Evolutionary conservation across 352 stramenopile genomes (phyloP), one percentile per base, ranked within the genome.

Genomic region (Phytophthora pseudosyringae): DNA sequence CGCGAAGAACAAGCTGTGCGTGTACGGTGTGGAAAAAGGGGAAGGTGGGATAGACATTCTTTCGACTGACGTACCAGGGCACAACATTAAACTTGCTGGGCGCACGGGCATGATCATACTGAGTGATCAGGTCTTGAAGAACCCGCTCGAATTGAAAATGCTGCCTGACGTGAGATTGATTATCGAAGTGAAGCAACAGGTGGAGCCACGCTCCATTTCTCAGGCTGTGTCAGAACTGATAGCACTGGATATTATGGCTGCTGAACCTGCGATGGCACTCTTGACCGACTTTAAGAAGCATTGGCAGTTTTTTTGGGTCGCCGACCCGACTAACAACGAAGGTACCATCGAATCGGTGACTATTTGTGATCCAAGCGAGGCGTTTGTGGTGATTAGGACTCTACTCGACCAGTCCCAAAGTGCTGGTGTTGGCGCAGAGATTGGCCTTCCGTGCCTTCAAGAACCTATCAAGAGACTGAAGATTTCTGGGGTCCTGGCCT

Each of bases 241-340:
- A 41, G 69, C 71, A 15, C 48, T 86, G 33, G 68, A 82, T 73
- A 18, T 83, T 10, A 49, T 86, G 9, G 40, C 33, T 39, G 32
- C 51, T 5, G 59, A 76, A 25, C 66, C 72, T 67, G 72, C 82
- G 52, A 71, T 80, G 56, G 78, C 75, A 48, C 63, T 83, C 28
- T 52, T 84, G 45, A 84, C 72, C 10, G 62, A 83, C 51, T 76
- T 80, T 38, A 71, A 33, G 8, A 13, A 18, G n/a, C 12, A 56
- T 59, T 80, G 70, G 71, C 10, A 63, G 10, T 81, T 81, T 62
- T 83, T 77, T 50, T 86, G 71, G 71, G 62, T 81, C 40, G 67
- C 76, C 5, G 51, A 73, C 12, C 73, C 38, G 58, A 64, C 32
- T 31, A 41, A 66, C 52, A 68, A 43, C 28, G n/a, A 35, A 25